Conservation (phyloP, 2,329 filamentous ascomycete species). For the Sporothrix brunneoviolacea region DNA sequence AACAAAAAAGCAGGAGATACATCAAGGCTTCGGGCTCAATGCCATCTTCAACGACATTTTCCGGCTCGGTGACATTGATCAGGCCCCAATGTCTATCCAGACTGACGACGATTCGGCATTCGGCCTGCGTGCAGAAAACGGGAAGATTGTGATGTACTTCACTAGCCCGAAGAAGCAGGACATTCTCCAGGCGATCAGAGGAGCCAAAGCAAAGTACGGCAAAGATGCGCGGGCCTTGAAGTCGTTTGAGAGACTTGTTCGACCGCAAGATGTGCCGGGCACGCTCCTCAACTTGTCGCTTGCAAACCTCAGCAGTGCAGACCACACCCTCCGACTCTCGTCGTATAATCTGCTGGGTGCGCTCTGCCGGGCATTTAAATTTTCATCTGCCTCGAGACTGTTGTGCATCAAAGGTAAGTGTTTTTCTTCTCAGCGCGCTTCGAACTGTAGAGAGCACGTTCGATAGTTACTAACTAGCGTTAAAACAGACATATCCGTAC, state of each 20-base stretch:
- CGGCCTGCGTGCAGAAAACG: slow-evolving; percentile 60
- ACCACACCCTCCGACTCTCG: slow-evolving; percentile 53
- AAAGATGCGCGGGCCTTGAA: slow-evolving; percentile 57
- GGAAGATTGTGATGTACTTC: slow-evolving; percentile 67
- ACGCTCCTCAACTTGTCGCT: slow-evolving; percentile 62
- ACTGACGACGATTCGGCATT: slow-evolving; percentile 62
- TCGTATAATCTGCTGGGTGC: slow-evolving; percentile 64
- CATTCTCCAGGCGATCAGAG: slow-evolving; percentile 56
- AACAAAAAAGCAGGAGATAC: slow-evolving; percentile 60
- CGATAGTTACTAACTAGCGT: not conserved
- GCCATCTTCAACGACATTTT: slow-evolving; percentile 66
- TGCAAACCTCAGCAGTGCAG: slow-evolving; percentile 57
- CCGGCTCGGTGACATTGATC: slow-evolving; percentile 59
- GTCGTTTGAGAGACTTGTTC: slow-evolving; percentile 57
- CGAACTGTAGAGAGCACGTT: slow-evolving; percentile 2
- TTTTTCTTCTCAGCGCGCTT: no score
- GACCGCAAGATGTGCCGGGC: slow-evolving; percentile 64
- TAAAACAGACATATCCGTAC: slow-evolving; percentile 53
- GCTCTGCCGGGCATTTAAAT: slow-evolving; percentile 61
- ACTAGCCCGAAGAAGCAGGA: slow-evolving; percentile 59
- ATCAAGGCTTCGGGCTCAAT: slow-evolving; percentile 54
- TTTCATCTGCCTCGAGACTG: slow-evolving; percentile 53
- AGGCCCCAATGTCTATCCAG: slow-evolving; percentile 57
- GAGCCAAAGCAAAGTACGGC: slow-evolving; percentile 56
- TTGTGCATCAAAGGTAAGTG: slow-evolving; percentile 53